phyloP scores from a whole-genome alignment of 2,329 filamentous ascomycete species.

The Sporothrix pallida region DNA sequence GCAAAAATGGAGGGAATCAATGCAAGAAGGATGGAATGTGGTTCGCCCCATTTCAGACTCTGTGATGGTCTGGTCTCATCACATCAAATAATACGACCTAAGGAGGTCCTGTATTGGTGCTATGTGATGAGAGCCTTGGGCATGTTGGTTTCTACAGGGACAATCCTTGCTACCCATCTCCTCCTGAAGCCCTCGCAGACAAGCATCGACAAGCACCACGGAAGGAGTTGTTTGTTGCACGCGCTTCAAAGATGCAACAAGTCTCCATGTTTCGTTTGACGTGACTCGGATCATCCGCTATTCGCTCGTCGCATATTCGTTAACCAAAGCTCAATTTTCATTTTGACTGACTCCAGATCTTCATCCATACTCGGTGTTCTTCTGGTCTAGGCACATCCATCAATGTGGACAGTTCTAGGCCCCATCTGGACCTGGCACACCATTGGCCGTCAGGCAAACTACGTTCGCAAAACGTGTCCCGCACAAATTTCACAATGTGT shows the following conservation, averaged over 20 bases:
- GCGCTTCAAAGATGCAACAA: neutral
- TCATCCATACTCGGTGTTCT: neutral
- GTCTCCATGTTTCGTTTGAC: neutral
- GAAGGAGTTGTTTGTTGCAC: neutral
- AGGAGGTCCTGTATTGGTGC: neutral
- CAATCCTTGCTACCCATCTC: neutral
- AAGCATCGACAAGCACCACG: neutral
- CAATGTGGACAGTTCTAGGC: no score
- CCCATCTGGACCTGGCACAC: no score
- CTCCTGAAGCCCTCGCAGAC: neutral
- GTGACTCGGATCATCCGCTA: slow-evolving; percentile 13
- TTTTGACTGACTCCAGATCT: neutral
- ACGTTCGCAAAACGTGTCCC: no score
- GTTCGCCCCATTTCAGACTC: neutral
- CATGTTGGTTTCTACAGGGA: neutral
- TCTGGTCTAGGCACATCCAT: neutral
- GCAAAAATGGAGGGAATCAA: neutral
- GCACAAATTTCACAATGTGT: no score
- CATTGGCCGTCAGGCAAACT: no score
- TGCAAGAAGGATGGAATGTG: neutral
- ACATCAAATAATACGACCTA: neutral
- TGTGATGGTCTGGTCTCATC: neutral
- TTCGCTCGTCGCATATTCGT: neutral
- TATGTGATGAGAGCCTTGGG: neutral
- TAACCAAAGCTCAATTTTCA: neutral